Evolutionary conservation across 2,329 filamentous ascomycete species (phyloP), one percentile per base, ranked within the genome.

Genomic region (Drechslera avenae): DNA sequence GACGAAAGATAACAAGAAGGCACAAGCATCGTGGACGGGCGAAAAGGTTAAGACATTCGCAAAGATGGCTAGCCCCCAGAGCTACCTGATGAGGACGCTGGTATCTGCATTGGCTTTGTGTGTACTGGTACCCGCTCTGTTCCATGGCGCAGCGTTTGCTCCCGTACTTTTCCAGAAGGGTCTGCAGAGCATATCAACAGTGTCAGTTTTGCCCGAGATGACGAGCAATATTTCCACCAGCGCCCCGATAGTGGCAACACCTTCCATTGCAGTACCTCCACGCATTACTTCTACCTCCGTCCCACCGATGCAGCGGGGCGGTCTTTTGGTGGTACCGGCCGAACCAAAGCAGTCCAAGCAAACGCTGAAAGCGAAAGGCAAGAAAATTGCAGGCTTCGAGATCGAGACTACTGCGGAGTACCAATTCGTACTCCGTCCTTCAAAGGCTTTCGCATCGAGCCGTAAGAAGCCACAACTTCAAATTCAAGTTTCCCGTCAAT

Each of bases 351-450:
- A 52, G 21, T 42, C 30, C 17, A 54, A 50, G 33, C 35, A 33
- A 28, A 55, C 54, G 36, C 14, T 19, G 4, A 55, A 57, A 49
- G 51, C 56, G 18, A 58, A 63, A 32, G 32, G 39, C 10, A 70
- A 66, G 16, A 67, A 73, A 13, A 67, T 69, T 3, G 73, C 75
- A 32, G 66, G 69, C 9, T 83, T 82, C 60, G 77, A 81, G 50
- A 72, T 83, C n/a, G 76, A 81, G 52, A 74, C 78, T n/a, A 75
- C 82, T 54, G 80, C 79, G 4, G 78, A 83, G 52, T 76, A 77
- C 39, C 79, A 83, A 58, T 77, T 84, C 47, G 67, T 81, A 35
- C 73, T 84, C 41, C 78, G 77, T 35, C 77, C 80, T 7, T 79
- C 80, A 6, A 71, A 72, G 26, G 72, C 72, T 18, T 71, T 80